A percentile compares a stretch with the other conserved stretches of the same genome.
Conservation (phyloP, 2,329 filamentous ascomycete genomes). For the Epichloe hybrida region DNA sequence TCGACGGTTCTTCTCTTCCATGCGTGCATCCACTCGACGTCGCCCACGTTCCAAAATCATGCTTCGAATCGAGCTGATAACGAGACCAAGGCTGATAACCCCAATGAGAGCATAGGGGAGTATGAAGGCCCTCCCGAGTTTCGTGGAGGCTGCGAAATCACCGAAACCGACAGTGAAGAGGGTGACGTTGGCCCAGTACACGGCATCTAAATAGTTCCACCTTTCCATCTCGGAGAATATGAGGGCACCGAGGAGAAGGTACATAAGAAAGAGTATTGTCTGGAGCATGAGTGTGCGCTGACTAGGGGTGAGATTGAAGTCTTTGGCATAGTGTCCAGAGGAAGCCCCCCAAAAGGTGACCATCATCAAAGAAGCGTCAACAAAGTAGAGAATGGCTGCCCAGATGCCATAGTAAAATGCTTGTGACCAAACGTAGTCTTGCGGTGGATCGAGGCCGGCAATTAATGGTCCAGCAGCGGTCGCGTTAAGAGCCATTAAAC, state of each 20-base stretch:
- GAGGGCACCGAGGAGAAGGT: constrained; percentile 63
- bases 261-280: constrained; percentile 73
- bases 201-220: constrained; percentile 64
- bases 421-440: constrained; percentile 55
- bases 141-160: constrained; percentile 34
- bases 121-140: constrained; percentile 54
- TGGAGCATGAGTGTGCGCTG: constrained; percentile 85
- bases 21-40: constrained; percentile 38
- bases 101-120: constrained; percentile 77
- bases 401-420: constrained; percentile 81
- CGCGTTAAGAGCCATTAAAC: constrained; percentile 52
- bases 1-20: constrained; percentile 46
- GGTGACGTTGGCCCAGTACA: constrained; percentile 69
- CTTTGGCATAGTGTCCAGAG: constrained; percentile 54
- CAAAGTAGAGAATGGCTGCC: constrained; percentile 64
- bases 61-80: constrained; percentile 66
- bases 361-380: constrained; percentile 63
- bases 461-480: constrained; percentile 48
- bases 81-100: constrained; percentile 71
- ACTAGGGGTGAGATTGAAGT: constrained; percentile 64
- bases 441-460: constrained; percentile 20
- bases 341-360: constrained; percentile 74
- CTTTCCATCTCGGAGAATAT: constrained; percentile 60
- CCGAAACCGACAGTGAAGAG: constrained; percentile 52
- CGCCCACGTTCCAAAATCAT: constrained; percentile 46